Evolutionary conservation across 768 basidiomycete genomes (phyloP).

Genomic region (Mycena galopus): DNA sequence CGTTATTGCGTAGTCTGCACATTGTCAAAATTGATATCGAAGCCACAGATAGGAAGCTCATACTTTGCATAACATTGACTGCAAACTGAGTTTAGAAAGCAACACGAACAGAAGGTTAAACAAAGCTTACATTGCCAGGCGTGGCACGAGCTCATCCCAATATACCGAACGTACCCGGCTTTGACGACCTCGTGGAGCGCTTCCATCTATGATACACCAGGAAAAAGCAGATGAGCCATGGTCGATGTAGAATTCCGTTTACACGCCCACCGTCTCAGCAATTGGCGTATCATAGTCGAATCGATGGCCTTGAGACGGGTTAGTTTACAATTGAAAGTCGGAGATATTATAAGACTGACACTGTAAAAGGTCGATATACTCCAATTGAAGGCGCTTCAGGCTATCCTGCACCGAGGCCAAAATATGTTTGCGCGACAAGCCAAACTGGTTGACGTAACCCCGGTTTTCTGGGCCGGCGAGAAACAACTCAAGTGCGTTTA

Average conservation of each 20-base stretch:
- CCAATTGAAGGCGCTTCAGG: slow-evolving; percentile 75
- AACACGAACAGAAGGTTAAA: neutral
- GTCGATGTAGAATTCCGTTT: neutral
- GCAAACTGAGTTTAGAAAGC: neutral
- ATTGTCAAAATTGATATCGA: slow-evolving; percentile 64
- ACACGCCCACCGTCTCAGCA: slow-evolving; percentile 60
- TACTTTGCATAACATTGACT: slow-evolving; percentile 67
- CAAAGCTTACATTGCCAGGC: slow-evolving; percentile 52
- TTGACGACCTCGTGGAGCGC: slow-evolving; percentile 57
- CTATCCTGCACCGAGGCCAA: slow-evolving; percentile 75
- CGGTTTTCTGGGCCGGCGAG: slow-evolving; percentile 9
- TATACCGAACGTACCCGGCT: slow-evolving; percentile 57
- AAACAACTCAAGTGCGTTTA: neutral
- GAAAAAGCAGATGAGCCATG: neutral
- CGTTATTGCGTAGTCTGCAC: slow-evolving; percentile 68
- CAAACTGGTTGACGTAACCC: slow-evolving; percentile 10
- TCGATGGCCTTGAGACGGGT: slow-evolving; percentile 56
- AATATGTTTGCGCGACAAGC: slow-evolving; percentile 63
- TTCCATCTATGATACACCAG: slow-evolving; percentile 61
- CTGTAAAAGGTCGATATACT: slow-evolving; percentile 83
- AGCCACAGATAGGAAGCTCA: slow-evolving; percentile 36
- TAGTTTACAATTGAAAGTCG: neutral
- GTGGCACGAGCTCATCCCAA: slow-evolving; percentile 58
- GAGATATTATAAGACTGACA: slow-evolving; percentile 51
- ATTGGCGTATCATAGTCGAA: slow-evolving; percentile 72